phyloP scores from a whole-genome alignment of 2,329 filamentous ascomycete genomes.

The Magnaporthiopsis incrustans region DNA sequence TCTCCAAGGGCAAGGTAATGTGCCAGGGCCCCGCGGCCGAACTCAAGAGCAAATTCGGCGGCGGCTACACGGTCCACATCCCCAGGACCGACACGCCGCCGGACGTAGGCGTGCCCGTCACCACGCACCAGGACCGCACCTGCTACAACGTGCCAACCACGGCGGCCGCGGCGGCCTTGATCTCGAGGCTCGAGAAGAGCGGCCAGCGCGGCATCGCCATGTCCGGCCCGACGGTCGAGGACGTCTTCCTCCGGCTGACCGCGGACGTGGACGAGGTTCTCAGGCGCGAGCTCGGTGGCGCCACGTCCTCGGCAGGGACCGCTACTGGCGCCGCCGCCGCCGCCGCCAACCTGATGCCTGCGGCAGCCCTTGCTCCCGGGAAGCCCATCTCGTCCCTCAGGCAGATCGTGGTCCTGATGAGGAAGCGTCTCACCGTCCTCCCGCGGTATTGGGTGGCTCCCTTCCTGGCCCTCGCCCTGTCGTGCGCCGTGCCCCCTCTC shows the following conservation, averaged over 20 bases:
- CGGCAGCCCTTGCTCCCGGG: conserved; percentile 51
- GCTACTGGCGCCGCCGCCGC: conserved; percentile 6
- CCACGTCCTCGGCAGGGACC: not conserved
- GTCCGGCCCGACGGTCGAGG: conserved; percentile 83
- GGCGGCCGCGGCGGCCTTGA: conserved; percentile 60
- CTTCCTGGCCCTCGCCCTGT: conserved; percentile 68
- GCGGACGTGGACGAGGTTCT: conserved; percentile 62
- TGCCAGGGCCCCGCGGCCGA: conserved; percentile 79
- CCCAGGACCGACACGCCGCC: conserved; percentile 48
- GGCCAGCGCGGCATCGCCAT: conserved; percentile 74
- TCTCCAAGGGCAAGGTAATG: conserved; percentile 76
- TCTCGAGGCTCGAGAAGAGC: conserved; percentile 57
- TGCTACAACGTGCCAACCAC: conserved; percentile 67
- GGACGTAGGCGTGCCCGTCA: conserved; percentile 47
- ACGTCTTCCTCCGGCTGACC: conserved; percentile 80
- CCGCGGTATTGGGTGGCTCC: conserved; percentile 70
- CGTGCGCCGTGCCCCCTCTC: conserved; percentile 58
- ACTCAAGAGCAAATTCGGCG: conserved; percentile 73
- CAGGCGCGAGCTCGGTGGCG: conserved; percentile 5
- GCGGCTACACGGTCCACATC: conserved; percentile 76
- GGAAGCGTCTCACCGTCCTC: conserved; percentile 69
- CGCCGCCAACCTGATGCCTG: not conserved
- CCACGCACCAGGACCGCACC: conserved; percentile 59
- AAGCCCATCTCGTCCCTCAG: conserved; percentile 58
- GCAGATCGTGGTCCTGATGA: conserved; percentile 68